Evolutionary conservation across 495 filamentous ascomycete species (phyloP).

Genomic region (Filosporella fistucella): DNA sequence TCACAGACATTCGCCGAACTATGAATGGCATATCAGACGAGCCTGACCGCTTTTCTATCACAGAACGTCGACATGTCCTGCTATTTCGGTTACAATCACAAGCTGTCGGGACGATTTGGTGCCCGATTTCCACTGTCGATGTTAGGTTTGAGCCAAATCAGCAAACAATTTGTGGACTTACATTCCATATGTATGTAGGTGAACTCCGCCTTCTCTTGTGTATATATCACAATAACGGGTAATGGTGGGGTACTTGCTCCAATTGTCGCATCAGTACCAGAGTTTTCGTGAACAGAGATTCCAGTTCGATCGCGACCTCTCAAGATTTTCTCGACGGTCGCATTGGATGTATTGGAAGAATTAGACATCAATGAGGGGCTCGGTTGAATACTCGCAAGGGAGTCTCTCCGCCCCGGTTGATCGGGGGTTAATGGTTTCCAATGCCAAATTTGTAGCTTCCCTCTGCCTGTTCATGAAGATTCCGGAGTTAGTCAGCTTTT

Average conservation of each 20-base stretch:
- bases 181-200: constrained; percentile 4
- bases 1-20: background rate
- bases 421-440: constrained; percentile 5
- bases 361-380: background rate
- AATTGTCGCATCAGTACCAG: background rate
- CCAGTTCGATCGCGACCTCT: background rate
- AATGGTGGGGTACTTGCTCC: background rate
- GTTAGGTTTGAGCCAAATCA: background rate
- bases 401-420: background rate
- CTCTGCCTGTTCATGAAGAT: too few relatives aligned
- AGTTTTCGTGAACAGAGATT: background rate
- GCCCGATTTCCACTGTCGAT: constrained; percentile 3
- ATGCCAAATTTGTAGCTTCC: constrained; percentile 6
- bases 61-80: background rate
- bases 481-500: too few relatives aligned
- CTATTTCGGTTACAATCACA: background rate
- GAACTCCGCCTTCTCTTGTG: background rate
- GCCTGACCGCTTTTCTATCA: background rate
- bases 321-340: background rate
- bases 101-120: background rate
- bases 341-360: background rate
- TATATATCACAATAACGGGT: constrained; percentile 3
- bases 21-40: background rate
- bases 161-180: background rate
- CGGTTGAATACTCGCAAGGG: background rate